A percentile compares a stretch with the other conserved stretches of the same genome.
These are phyloP conservation scores for Neonectria ditissima DNA, from an alignment of 2,329 filamentous ascomycete genomes.

Conservation along the genomic window DNA sequence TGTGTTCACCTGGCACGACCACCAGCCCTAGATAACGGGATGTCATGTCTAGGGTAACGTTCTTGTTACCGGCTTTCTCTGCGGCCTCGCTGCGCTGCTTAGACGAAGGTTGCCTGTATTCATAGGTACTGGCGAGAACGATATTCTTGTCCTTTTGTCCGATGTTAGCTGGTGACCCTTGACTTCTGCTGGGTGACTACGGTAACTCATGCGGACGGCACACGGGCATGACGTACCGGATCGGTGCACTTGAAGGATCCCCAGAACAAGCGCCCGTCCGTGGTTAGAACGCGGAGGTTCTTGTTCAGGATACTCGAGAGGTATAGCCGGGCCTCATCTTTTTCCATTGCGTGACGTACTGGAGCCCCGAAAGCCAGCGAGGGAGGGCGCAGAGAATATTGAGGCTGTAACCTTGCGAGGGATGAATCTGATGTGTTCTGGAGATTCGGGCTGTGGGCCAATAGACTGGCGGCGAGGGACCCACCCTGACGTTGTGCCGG, in stretches of 20 bases:
- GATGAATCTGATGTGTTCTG: conserved; percentile 24
- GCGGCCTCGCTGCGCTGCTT: conserved; percentile 57
- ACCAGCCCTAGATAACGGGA: conserved; percentile 90
- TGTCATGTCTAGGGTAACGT: conserved; percentile 76
- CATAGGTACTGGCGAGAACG: conserved; percentile 86
- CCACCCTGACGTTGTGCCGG: conserved; percentile 43
- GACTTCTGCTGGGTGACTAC: not conserved
- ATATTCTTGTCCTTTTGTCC: conserved; percentile 81
- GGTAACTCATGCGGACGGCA: not conserved
- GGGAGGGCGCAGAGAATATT: conserved; percentile 17
- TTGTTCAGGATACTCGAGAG: conserved; percentile 79
- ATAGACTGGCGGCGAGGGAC: conserved; percentile 26
- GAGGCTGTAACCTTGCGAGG: conserved; percentile 11
- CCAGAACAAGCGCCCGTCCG: conserved; percentile 88
- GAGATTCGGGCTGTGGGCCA: conserved; percentile 21
- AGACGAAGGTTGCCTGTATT: conserved; percentile 82
- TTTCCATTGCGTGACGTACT: conserved; percentile 54
- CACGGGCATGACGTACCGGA: conserved; percentile 68
- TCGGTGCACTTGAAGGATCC: conserved; percentile 96
- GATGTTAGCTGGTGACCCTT: not conserved
- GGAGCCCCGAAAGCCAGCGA: conserved; percentile 8
- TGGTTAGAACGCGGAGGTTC: conserved; percentile 81
- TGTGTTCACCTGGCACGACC: conserved; percentile 87
- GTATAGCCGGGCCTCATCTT: conserved; percentile 65
- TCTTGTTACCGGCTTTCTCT: conserved; percentile 51